Evolutionary conservation across 2,329 filamentous ascomycete species (phyloP).

Genomic region (Aspergillus texensis): DNA sequence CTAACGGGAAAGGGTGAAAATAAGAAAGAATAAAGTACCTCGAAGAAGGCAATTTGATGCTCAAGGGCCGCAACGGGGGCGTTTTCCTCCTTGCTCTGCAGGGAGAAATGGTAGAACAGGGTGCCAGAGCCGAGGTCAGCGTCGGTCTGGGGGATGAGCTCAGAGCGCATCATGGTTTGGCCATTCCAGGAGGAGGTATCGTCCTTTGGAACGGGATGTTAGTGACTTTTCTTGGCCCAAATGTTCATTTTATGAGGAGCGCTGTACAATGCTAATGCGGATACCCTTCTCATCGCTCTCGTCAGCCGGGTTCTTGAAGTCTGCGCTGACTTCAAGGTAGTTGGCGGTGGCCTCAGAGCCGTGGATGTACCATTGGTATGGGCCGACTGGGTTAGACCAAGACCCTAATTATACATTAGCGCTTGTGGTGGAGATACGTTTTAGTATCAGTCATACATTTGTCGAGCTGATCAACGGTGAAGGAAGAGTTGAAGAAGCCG

Average conservation of each 20-base stretch:
- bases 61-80: conserved; percentile 64
- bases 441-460: conserved; percentile 21
- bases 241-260: neutral
- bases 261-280: conserved; percentile 63
- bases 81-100: conserved; percentile 62
- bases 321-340: conserved; percentile 64
- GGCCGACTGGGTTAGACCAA: conserved; percentile 68
- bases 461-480: conserved; percentile 27
- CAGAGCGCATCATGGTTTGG: conserved; percentile 71
- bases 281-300: conserved; percentile 63
- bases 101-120: conserved; percentile 72
- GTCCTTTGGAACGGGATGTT: conserved; percentile 36
- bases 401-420: conserved; percentile 49
- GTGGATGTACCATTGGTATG: conserved; percentile 78
- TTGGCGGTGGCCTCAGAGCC: conserved; percentile 53
- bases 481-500: conserved; percentile 30
- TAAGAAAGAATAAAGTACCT: conserved; percentile 20
- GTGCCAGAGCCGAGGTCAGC: conserved; percentile 67
- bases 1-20: conserved; percentile 27
- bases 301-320: conserved; percentile 68
- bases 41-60: conserved; percentile 66
- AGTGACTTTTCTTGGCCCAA: neutral
- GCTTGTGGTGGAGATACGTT: rapidly evolving
- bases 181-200: conserved; percentile 67
- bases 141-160: conserved; percentile 71